phyloP scores from a whole-genome alignment of 495 filamentous ascomycete genomes.

The Penicillium cataractarum region DNA sequence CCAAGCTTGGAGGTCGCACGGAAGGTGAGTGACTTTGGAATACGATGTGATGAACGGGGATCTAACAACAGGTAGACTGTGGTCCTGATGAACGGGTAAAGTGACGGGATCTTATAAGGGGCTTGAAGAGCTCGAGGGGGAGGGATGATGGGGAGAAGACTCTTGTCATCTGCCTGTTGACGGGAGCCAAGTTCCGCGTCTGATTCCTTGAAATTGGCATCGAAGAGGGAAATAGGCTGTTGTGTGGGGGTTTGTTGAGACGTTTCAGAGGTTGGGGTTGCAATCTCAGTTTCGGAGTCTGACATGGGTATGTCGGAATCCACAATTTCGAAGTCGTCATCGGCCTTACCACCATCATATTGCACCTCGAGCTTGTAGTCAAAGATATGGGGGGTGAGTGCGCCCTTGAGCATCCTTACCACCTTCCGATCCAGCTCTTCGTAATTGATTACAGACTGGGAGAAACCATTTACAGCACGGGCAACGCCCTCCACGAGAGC shows the following conservation, averaged over 20 bases:
- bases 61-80: constrained; percentile 66
- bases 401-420: constrained; percentile 71
- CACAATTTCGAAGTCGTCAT: constrained; percentile 60
- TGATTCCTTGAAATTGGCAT: constrained; percentile 43
- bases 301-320: constrained; percentile 44
- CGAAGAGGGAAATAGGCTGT: constrained; percentile 62
- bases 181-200: constrained; percentile 30
- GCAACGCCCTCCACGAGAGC: constrained; percentile 69
- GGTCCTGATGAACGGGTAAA: constrained; percentile 66
- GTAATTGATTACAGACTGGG: constrained; percentile 58
- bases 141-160: constrained; percentile 52
- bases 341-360: constrained; percentile 49
- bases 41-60: constrained; percentile 44
- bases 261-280: neutral
- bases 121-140: constrained; percentile 62
- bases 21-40: constrained; percentile 59
- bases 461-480: constrained; percentile 67
- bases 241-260: constrained; percentile 7
- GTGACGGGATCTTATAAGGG: constrained; percentile 61
- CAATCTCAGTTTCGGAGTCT: constrained; percentile 7
- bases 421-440: constrained; percentile 67
- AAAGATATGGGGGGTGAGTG: constrained; percentile 61
- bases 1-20: constrained; percentile 55
- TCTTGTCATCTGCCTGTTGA: constrained; percentile 36
- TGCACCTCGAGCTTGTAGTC: constrained; percentile 64